Base-by-base conservation (phyloP, 148 eudicot genomes). In the Bassia scoparia region DNA sequence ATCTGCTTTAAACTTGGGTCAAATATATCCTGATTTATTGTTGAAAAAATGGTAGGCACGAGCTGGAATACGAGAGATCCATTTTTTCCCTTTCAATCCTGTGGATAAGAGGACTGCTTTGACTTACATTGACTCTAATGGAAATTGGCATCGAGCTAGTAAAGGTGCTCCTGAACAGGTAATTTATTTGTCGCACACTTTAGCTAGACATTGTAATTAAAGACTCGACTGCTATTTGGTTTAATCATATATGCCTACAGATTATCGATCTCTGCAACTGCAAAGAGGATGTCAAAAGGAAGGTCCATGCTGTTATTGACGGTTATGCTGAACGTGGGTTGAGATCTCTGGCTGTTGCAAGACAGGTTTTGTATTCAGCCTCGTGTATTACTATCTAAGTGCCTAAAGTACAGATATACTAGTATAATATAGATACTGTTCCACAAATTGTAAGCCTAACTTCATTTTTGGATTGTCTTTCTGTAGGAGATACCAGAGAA, bases 131-230 rank as follows among this genome's bases (percentile, higher is more conserved):
- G 96, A 90, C 70, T 49, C 63, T 6, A 72, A 63, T 53, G 96
- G 88, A 58, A 80, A 86, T 29, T 84, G 87, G 96, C 86, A 86
- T 63, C 79, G 96, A 73, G 87, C 86, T 29, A 87, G 96, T 83
- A 90, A 90, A 85, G 96, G 96, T 56, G 96, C 96, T 18, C 96
- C 96, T 52, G 96, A 90, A 70, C 96, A 89, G 95, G 95, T 89
- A 83, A 15, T 15, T 67, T 41, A 18, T 48, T 20, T 41, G 58
- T 29, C 33, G n/a, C 16, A 14, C 68, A 21, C 13, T 67, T 37
- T 31, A 31, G 20, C 31, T 59, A 37, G 63, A 27, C 4, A 53
- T 69, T 56, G 46, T 30, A 44, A 30, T 10, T n/a, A 44, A 71
- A 60, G 6, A 46, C 7, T 30, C 16, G 38, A 61, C 56, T 34